Percentiles rank a stretch among this genome's conserved stretches.
phyloP scores from a whole-genome alignment of 306 rosid genomes.

The Calophaca sinica region DNA sequence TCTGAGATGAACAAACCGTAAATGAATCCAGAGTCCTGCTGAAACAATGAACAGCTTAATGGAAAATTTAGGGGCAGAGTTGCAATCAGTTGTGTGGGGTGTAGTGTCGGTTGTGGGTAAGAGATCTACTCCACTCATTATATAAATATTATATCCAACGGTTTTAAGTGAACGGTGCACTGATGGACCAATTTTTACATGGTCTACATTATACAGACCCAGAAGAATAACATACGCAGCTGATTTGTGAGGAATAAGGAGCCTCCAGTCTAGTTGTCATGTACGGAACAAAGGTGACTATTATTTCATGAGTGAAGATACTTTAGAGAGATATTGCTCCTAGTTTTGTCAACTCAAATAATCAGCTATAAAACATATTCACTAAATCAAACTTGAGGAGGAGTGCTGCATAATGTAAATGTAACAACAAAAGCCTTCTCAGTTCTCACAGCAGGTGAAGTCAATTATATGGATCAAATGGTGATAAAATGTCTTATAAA shows the following conservation, averaged over 20 bases:
- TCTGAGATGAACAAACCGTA: too few relatives aligned
- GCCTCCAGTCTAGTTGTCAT: constrained; percentile 21
- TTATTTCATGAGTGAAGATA: neutral
- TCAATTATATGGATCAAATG: neutral
- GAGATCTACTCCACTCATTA: too few relatives aligned
- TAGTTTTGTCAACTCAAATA: constrained; percentile 28
- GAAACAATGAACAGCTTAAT: too few relatives aligned
- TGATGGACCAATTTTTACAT: too few relatives aligned
- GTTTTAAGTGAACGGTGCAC: too few relatives aligned
- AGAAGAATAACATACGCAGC: neutral
- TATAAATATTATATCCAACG: too few relatives aligned
- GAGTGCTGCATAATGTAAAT: constrained; percentile 24
- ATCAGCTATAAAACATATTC: constrained; percentile 22
- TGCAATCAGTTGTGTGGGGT: too few relatives aligned
- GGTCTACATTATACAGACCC: too few relatives aligned
- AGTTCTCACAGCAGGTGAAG: neutral
- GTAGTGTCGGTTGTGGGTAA: too few relatives aligned
- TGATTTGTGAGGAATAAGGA: constrained; percentile 24
- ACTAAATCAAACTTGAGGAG: too few relatives aligned
- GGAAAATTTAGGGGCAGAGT: too few relatives aligned
- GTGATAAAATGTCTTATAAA: neutral
- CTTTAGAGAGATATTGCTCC: neutral
- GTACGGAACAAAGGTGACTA: constrained; percentile 22
- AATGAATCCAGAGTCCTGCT: too few relatives aligned
- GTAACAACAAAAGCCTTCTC: neutral